phyloP scores from a whole-genome alignment of 129 eudicot species.

The Smallanthus sonchifolius region DNA sequence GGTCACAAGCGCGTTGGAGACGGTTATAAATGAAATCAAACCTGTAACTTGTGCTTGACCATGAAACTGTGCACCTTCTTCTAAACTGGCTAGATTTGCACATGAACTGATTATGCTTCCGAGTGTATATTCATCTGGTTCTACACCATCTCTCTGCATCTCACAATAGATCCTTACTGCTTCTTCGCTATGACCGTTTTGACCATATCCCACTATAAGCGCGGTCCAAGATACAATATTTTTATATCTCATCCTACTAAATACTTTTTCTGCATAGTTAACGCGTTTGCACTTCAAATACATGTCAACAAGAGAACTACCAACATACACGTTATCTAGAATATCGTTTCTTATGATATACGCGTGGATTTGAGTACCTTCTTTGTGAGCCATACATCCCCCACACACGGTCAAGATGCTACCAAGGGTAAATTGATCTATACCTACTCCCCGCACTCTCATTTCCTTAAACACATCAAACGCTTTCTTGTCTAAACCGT shows the following conservation, averaged over 20 bases:
- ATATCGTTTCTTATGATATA: constrained; percentile 49
- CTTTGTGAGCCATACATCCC: constrained; percentile 47
- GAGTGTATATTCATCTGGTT: constrained; percentile 70
- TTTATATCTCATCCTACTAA: constrained; percentile 53
- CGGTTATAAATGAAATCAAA: constrained; percentile 60
- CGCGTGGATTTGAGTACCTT: constrained; percentile 79
- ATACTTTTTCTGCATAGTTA: constrained; percentile 60
- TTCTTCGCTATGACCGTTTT: constrained; percentile 82
- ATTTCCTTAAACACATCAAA: constrained; percentile 53
- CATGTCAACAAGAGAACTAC: constrained; percentile 91
- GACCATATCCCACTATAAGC: constrained; percentile 80
- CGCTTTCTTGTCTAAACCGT: constrained; percentile 52
- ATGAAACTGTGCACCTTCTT: constrained; percentile 93
- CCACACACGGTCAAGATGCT: constrained; percentile 88
- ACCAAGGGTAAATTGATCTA: constrained; percentile 89
- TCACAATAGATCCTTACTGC: constrained; percentile 53
- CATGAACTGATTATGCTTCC: constrained; percentile 91
- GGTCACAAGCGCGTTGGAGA: constrained; percentile 81
- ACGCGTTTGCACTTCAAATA: constrained; percentile 70
- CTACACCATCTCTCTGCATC: constrained; percentile 66
- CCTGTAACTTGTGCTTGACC: constrained; percentile 71
- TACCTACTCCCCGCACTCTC: constrained; percentile 45
- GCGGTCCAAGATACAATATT: constrained; percentile 94
- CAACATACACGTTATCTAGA: constrained; percentile 57
- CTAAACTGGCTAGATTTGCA: constrained; percentile 78